phyloP scores from a whole-genome alignment of 768 basidiomycete species.

The Amanita rubescens region DNA sequence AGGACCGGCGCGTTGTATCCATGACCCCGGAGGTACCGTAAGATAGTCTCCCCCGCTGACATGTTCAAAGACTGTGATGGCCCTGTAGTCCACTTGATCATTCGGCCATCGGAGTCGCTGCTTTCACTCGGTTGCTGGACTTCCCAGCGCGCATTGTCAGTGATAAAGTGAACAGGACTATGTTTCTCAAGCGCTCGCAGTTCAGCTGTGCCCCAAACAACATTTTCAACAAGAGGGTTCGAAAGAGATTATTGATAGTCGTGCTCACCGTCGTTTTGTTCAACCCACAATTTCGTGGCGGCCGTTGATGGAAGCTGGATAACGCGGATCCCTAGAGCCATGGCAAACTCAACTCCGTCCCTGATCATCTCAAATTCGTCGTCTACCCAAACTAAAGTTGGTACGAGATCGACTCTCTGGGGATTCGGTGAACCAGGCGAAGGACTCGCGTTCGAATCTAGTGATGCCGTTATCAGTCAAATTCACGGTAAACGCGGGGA shows the following conservation, averaged over 20 bases:
- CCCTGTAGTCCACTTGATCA: too few species aligned
- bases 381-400: slow-evolving; percentile 24
- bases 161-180: slow-evolving; percentile 20
- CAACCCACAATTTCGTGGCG: slow-evolving; percentile 20
- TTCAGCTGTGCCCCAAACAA: slow-evolving; percentile 13
- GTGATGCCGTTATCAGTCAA: background rate
- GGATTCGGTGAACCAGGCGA: background rate
- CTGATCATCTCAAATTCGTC: slow-evolving; percentile 16
- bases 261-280: slow-evolving; percentile 18
- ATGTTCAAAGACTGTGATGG: slow-evolving; percentile 14
- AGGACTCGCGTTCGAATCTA: background rate
- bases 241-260: background rate
- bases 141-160: slow-evolving; percentile 23
- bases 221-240: background rate
- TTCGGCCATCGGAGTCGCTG: background rate
- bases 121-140: background rate
- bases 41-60: slow-evolving; percentile 20
- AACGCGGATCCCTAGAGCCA: slow-evolving; percentile 13
- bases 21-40: slow-evolving; percentile 19
- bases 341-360: slow-evolving; percentile 12
- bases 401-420: slow-evolving; percentile 1
- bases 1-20: slow-evolving; percentile 16
- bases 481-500: background rate
- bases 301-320: slow-evolving; percentile 22
- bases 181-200: slow-evolving; percentile 17